Conservation (phyloP, 345 rosid genomes). For the Eucalyptus camaldulensis region DNA sequence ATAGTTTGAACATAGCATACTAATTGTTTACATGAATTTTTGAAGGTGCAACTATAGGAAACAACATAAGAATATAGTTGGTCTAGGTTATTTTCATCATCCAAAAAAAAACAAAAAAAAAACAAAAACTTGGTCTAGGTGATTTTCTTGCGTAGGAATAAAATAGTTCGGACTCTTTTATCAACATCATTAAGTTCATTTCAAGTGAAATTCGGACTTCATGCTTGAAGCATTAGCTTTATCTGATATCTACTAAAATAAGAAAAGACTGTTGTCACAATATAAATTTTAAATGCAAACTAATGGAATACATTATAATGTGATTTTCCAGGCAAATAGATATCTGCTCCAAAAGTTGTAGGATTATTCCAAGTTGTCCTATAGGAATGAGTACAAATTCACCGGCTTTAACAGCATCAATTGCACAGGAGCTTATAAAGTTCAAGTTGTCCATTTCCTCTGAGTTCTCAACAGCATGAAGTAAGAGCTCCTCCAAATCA, state of each 20-base stretch:
- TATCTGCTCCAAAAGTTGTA: too few relatives aligned
- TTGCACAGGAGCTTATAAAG: slow-evolving; percentile 49
- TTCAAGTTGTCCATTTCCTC: slow-evolving; percentile 64
- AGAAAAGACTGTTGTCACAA: background rate
- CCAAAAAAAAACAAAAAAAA: rapidly evolving
- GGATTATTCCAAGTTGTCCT: too few relatives aligned
- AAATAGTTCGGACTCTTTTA: background rate
- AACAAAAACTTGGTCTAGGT: background rate
- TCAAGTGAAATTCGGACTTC: background rate
- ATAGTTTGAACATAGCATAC: too few relatives aligned
- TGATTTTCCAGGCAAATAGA: too few relatives aligned
- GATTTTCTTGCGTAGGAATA: background rate
- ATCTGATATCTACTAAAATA: background rate
- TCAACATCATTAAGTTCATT: background rate
- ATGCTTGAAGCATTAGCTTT: background rate
- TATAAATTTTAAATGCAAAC: background rate
- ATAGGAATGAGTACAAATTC: slow-evolving; percentile 5
- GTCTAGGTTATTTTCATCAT: background rate
- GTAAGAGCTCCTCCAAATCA: too few relatives aligned
- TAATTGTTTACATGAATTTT: too few relatives aligned
- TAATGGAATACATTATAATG: too few relatives aligned
- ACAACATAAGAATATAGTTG: too few relatives aligned
- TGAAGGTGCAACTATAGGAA: too few relatives aligned
- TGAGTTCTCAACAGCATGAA: background rate
- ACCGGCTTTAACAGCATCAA: slow-evolving; percentile 56